A percentile compares a stretch with the other conserved stretches of the same genome.
Evolutionary conservation across 495 filamentous ascomycete genomes (phyloP).

Genomic region (Neohortaea acidophila): DNA sequence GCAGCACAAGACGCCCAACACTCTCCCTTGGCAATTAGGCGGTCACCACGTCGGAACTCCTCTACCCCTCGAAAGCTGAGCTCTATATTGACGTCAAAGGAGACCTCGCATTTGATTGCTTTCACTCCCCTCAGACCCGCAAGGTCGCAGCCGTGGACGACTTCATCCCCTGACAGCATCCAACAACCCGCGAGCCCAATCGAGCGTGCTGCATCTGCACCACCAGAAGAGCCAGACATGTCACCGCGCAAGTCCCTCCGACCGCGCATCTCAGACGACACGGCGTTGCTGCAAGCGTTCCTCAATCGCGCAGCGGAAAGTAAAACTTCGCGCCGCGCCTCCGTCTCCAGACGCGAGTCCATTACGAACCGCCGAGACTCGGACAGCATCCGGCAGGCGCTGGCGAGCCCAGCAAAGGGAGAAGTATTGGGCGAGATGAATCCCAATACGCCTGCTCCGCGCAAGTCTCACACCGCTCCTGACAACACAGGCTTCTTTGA

Average conservation of each 20-base stretch:
- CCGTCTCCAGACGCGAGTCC: slow-evolving; percentile 21
- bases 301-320: slow-evolving; percentile 44
- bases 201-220: slow-evolving; percentile 12
- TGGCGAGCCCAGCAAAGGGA: slow-evolving; percentile 18
- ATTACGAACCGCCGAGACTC: slow-evolving; percentile 28
- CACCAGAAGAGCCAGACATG: slow-evolving; percentile 11
- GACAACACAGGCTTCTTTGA: background rate
- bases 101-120: slow-evolving; percentile 8
- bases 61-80: slow-evolving; percentile 11
- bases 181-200: background rate
- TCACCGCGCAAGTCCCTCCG: slow-evolving; percentile 5
- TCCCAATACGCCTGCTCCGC: slow-evolving; percentile 39
- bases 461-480: slow-evolving; percentile 20
- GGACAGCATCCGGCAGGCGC: slow-evolving; percentile 24
- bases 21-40: background rate
- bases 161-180: too few species aligned
- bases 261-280: slow-evolving; percentile 34
- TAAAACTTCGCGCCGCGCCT: slow-evolving; percentile 30
- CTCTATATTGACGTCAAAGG: background rate
- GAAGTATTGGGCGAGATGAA: slow-evolving; percentile 37
- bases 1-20: slow-evolving; percentile 8
- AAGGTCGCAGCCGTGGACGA: too few species aligned
- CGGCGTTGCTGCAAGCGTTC: slow-evolving; percentile 45
- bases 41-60: slow-evolving; percentile 9
- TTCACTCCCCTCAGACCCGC: slow-evolving; percentile 5